These are phyloP conservation scores for Aspergillus sp. DNA, from an alignment of 2,329 filamentous ascomycete genomes.

Conservation along the genomic window DNA sequence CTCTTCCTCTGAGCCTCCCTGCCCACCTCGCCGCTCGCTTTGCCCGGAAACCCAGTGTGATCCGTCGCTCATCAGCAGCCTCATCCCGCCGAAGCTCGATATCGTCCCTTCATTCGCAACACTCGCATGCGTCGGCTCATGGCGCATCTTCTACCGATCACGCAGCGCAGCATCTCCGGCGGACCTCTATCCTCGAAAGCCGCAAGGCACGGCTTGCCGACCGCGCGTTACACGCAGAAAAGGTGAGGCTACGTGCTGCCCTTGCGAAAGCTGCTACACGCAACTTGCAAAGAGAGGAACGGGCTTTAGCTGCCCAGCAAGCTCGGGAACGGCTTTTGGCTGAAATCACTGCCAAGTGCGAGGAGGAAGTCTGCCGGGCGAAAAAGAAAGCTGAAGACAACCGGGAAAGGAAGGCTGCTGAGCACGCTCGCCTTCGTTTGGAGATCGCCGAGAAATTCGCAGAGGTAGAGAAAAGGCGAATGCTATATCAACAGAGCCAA, in stretches of 20 bases:
- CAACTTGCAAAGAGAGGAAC: slow-evolving; percentile 61
- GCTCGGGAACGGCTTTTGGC: slow-evolving; percentile 65
- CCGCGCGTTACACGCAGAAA: slow-evolving; percentile 65
- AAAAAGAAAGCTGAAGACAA: slow-evolving; percentile 69
- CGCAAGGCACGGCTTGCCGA: slow-evolving; percentile 66
- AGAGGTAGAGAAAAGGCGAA: slow-evolving; percentile 61
- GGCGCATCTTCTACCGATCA: slow-evolving; percentile 58
- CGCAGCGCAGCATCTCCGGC: slow-evolving; percentile 65
- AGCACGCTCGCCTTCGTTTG: slow-evolving; percentile 59
- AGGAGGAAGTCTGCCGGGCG: slow-evolving; percentile 65
- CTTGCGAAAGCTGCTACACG: slow-evolving; percentile 62
- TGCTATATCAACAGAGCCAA: slow-evolving; percentile 49
- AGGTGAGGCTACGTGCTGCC: slow-evolving; percentile 64
- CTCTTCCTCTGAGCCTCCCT: slow-evolving; percentile 54
- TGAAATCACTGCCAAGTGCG: slow-evolving; percentile 65
- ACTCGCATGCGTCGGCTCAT: slow-evolving; percentile 54
- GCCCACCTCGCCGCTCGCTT: slow-evolving; percentile 66
- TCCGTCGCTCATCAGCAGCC: slow-evolving; percentile 61
- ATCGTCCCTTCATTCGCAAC: slow-evolving; percentile 64
- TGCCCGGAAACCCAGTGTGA: slow-evolving; percentile 55
- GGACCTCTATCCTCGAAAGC: slow-evolving; percentile 65
- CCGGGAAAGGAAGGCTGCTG: slow-evolving; percentile 64
- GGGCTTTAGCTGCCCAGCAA: slow-evolving; percentile 63
- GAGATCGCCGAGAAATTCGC: slow-evolving; percentile 68
- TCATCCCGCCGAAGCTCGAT: slow-evolving; percentile 67